Base-by-base conservation (phyloP, 2,329 filamentous ascomycete species). In the Purpureocillium takamizusanense region DNA sequence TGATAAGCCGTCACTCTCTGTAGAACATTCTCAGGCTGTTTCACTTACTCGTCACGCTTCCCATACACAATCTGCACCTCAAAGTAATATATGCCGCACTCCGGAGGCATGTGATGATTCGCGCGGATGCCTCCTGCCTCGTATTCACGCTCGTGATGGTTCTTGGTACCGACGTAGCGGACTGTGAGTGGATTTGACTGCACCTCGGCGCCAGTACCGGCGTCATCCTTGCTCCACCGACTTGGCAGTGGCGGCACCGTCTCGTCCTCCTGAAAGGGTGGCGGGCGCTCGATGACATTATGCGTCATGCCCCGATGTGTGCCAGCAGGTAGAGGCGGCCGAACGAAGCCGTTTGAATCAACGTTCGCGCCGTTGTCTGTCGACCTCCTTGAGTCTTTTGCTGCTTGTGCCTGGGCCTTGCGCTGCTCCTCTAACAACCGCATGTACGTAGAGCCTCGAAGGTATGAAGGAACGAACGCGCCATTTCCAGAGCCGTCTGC, bases 61-160 rank as follows among this genome's bases (percentile, higher is more conserved):
- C 63, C 67, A 13, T 65, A 62, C 18, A 73, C 41, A 35, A 78
- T 65, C 13, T 62, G 62, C 17, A 83, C 71, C 56, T 98, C 92
- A 54, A 80, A 98, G 59, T 98, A 98, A 60, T 95, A 98, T 42
- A 98, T 82, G 2, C 92, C 92, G 48, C 86, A 92, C 53, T 94
- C 83, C 28, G 79, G 72, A 4, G 92, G 88, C 78, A 97, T 95
- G 35, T 81, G 76, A 56, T 88, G 72, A 58, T 98, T 84, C 21
- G 89, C 78, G 40, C 92, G 79, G 41, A 95, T 79, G 11, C 86
- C 78, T 28, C 80, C 87, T 14, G 87, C 86, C 57, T 97, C 92
- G 53, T 84, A 69, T 7, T 81, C 76, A 36, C 70, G 66, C 36
- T 77, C 72, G 40, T 59, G 57, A 15, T 65, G 53, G 17, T 58